Percentiles rank a stretch among this genome's conserved stretches.
Evolutionary conservation across 352 stramenopile genomes (phyloP).

Genomic region (Globisporangium abappressorium): DNA sequence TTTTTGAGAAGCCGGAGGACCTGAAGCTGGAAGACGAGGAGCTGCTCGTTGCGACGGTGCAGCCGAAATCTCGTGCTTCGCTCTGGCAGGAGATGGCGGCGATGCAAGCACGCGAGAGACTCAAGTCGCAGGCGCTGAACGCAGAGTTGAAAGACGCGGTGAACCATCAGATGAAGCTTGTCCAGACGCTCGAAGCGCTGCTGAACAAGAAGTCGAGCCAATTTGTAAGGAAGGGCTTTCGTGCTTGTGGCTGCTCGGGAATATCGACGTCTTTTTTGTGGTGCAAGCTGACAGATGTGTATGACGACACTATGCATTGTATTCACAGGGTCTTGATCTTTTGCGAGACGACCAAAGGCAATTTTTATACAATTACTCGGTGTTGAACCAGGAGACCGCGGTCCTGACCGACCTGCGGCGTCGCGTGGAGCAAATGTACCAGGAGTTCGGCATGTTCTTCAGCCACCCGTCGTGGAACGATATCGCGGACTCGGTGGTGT

Average conservation of each 20-base stretch:
- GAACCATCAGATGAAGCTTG: conserved; percentile 36
- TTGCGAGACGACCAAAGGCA: conserved; percentile 10
- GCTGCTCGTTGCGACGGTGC: too few relatives aligned
- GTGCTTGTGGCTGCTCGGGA: too few relatives aligned
- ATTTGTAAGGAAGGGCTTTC: conserved; percentile 11
- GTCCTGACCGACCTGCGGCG: conserved; percentile 3
- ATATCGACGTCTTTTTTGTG: too few relatives aligned
- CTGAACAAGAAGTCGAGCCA: conserved; percentile 19
- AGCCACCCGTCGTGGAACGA: not conserved
- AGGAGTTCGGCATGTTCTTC: not conserved
- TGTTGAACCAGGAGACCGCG: not conserved
- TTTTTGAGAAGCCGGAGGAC: too few relatives aligned
- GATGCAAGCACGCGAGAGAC: too few relatives aligned
- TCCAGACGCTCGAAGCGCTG: conserved; percentile 39
- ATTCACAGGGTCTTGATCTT: not conserved
- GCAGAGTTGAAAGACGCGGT: too few relatives aligned
- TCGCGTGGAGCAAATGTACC: conserved; percentile 4
- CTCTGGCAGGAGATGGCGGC: too few relatives aligned
- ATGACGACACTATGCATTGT: not conserved
- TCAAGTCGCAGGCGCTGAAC: too few relatives aligned
- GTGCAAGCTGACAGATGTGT: too few relatives aligned
- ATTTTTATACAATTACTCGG: not conserved
- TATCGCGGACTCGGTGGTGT: not conserved
- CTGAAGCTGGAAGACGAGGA: too few relatives aligned
- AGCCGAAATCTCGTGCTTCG: too few relatives aligned